Base-by-base conservation (phyloP, 371 early-diverging fungal genomes). In the Parasitella parasitica region DNA sequence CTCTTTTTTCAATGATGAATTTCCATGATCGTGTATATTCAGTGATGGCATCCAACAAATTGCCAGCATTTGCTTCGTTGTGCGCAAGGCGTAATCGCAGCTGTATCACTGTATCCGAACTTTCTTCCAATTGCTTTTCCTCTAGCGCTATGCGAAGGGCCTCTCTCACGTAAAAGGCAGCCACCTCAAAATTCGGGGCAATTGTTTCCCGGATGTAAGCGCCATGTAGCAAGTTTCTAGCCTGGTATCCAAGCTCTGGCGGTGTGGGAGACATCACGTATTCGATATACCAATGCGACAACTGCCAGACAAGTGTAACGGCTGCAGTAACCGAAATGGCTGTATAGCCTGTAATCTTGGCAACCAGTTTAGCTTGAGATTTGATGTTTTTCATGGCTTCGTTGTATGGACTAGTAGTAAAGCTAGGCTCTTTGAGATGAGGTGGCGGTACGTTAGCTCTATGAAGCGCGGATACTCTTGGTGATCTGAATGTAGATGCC, bases 241-340 rank as follows among this genome's bases (percentile, higher is more conserved):
- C 82, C 27, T 70, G 67, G 20, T 71, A 74, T 1, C 73, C 63
- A 7, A 84, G 58, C 59, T 70, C 77, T 2, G 59, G 39, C 5
- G 84, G 82, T 37, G 83, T 83, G 0, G 76, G 20, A 41, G 75
- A 69, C 28, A 67, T 38, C 27, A 65, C 63, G 24, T 75, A 66
- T 56, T 84, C 84, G 54, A 84, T 78, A 41, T 84, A 84, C 41
- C 73, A 57, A 49, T 84, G 84, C 22, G 72, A 65, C 3, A 77
- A 59, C 65, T 81, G 78, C 77, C 77, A 81, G 16, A 70, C 54
- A 34, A 80, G 26, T 1, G 67, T 68, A 11, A 71, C 54, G 6
- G 75, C 60, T 20, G 74, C 41, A 0, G 69, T 58, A 1, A 76
- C 54, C 1, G 80, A 70, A 13, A 73, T 7, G 2, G 63, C 51